phyloP scores from a whole-genome alignment of 257 asterid genomes.

The Nicotiana noctiflora region DNA sequence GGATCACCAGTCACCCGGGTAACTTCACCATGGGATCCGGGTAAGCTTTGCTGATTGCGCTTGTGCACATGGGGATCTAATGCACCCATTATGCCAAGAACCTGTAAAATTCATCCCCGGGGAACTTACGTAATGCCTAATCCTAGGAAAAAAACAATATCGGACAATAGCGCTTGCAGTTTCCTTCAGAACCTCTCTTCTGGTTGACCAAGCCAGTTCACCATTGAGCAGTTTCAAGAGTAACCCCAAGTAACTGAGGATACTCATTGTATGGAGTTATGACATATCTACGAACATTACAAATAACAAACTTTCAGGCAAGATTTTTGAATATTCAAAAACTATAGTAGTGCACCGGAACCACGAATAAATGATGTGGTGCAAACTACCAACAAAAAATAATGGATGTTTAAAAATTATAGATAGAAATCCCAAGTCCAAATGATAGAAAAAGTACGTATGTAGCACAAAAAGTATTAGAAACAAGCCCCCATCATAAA shows the following conservation, averaged over 20 bases:
- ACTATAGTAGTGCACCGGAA: neutral
- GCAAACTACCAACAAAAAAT: neutral
- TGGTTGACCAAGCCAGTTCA: slow-evolving; percentile 98
- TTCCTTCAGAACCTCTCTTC: slow-evolving; percentile 97
- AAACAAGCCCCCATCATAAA: slow-evolving; percentile 6
- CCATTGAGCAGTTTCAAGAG: slow-evolving; percentile 92
- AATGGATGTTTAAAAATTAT: neutral
- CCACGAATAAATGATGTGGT: neutral
- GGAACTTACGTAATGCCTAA: neutral
- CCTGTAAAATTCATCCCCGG: slow-evolving; percentile 36
- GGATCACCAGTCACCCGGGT: slow-evolving; percentile 74
- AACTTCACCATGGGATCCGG: slow-evolving; percentile 95
- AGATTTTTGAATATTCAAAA: neutral
- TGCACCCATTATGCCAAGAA: slow-evolving; percentile 99
- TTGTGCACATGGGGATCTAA: slow-evolving; percentile 94
- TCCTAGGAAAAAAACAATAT: neutral
- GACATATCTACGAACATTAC: slow-evolving; percentile 60
- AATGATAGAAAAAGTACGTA: neutral
- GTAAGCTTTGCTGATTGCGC: slow-evolving; percentile 71
- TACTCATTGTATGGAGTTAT: slow-evolving; percentile 91
- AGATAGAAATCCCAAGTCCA: neutral
- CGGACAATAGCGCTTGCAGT: slow-evolving; percentile 13
- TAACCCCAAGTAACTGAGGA: slow-evolving; percentile 87
- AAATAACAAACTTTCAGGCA: neutral
- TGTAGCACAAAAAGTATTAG: neutral